Base-by-base conservation (phyloP, 768 basidiomycete genomes). In the Suillus placidus region DNA sequence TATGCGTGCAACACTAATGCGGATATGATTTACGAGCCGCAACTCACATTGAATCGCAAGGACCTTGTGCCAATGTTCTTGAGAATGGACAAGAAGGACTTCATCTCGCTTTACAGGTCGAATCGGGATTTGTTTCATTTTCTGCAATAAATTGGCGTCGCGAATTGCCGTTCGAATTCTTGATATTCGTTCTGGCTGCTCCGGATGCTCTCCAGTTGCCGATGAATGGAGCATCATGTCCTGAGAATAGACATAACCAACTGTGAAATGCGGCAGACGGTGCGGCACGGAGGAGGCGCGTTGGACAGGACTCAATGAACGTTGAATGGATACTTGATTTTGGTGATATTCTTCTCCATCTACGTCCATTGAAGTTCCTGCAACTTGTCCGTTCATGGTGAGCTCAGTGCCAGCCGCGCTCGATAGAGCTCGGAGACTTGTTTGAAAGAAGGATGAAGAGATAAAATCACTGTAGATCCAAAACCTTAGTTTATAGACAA, bases 61-160 rank as follows among this genome's bases (percentile, higher is more conserved):
- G 26, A 99, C 90, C 78, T 93, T 93, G 68, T 95, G 87, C 95
- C 96, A 98, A 68, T 94, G 92, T 60, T 91, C 92, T 71, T 92
- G 88, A 55, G 88, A 90, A 77, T 99, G 97, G 5, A 98, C 95
- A 30, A 98, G 87, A 64, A 94, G 77, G 14, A 88, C 92, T 78
- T 99, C 96, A 37, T 90, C 84, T 66, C 85, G 87, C 51, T 84
- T 82, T 14, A 92, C 94, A 58, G 87, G 83, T 60, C 93, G 84
- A 71, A 94, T 90, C 0, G 88, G 88, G 23, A 99, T 79, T 71
- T 84, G 85, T 72, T 88, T 87, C 93, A 97, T 97, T 71, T 86
- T 85, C 20, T 80, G 71, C 55, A 88, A 82, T 70, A 92, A 80
- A 34, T 86, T 86, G 47, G 83, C 83, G 45, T 78, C 78, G n/a